Evolutionary conservation across 2,329 filamentous ascomycete genomes (phyloP), one percentile per base, ranked within the genome.

Genomic region (Pleoardoris graminearum): DNA sequence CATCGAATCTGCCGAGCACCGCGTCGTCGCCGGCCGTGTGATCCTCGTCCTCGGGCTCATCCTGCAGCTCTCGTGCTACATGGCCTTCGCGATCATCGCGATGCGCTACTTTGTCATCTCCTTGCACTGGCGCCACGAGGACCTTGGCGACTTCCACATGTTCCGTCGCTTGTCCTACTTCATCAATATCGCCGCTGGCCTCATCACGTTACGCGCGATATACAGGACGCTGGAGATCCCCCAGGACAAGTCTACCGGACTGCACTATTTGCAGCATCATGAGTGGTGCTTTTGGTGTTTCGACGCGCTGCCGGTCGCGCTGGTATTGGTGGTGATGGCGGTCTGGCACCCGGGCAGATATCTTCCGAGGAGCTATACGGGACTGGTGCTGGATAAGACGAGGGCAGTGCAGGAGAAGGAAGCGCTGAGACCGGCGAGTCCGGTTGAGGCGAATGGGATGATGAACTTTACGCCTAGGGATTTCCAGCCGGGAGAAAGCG

Each of bases 281-380:
- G 80, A 83, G 55, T 82, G 80, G 77, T 76, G 78, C 23, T 79
- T 83, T 50, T 83, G 79, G 72, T 73, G 76, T 2, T 77, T 83
- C 12, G 81, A 83, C 53, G 74, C 77, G 0, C 53, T 80, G 6
- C 79, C 80, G 0, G 80, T 81, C 69, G 54, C 77, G 3, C 62
- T 75, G 0, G 79, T 80, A 5, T 73, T 83, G 29, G 63, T 74
- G 0, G 71, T 80, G 1, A 79, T 83, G 53, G 79, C 77, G 4
- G 60, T 80, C 32, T 82, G 75, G 62, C 79, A 83, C 56, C 80
- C 80, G 0, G 69, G 69, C 2, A 46, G 59, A 5, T 72, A 69
- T 48, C 37, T 72, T 10, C 70, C 70, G 1, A 55, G 66, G 32
- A 67, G 53, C 16, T 72, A 71, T 39, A 72, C 70, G 2, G 55